Evolutionary conservation across 2,329 filamentous ascomycete species (phyloP), one percentile per base, ranked within the genome.

Genomic region (Alternaria arborescens): DNA sequence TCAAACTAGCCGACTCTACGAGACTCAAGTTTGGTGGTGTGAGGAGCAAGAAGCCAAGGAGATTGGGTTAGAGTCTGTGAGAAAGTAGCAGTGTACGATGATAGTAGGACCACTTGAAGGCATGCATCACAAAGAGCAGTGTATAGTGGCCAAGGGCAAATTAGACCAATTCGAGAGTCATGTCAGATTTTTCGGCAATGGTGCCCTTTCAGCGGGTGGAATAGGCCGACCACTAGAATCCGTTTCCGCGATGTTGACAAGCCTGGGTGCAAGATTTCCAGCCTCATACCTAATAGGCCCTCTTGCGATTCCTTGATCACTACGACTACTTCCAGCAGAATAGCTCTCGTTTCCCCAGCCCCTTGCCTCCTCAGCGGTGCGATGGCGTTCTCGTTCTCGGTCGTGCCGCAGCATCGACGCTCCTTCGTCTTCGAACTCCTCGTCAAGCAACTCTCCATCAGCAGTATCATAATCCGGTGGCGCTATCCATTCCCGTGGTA

Each of bases 1-100:
- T 88, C 42, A 89, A 89, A 70, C 91, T 99, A 62, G 89, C 91
- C 32, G 95, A 99, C 81, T 85, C 88, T 41, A 98, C 94, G 56
- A 91, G 91, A 73, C 80, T 98, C 79, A 99, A 99, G 84, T 97
- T 98, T 84, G 95, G 94, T 81, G 96, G 95, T 75, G 92, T 91
- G 40, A 91, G 94, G 80, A 94, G 93, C 83, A 87, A 86, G 79
- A 92, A 89, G 78, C 90, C 89, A 40, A 94, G 94, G 81, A 90
- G 95, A 82, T 81, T 98, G 82, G 87, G 88, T 80, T 90, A 74
- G 66, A 61, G 34, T 18, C 22, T 47, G 36, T 1, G 41, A 26
- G 26, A 52, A 32, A 38, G 3, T 20, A 36, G 30, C 36, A 24
- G 32, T 41, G 50, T 56, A 40, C 41, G 46, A 52, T 46, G 30